Percentiles rank a stretch among this genome's conserved stretches.
These are phyloP conservation scores for Caloboletus inedulis DNA, from an alignment of 1,284 basidiomycete genomes.

Conservation along the genomic window DNA sequence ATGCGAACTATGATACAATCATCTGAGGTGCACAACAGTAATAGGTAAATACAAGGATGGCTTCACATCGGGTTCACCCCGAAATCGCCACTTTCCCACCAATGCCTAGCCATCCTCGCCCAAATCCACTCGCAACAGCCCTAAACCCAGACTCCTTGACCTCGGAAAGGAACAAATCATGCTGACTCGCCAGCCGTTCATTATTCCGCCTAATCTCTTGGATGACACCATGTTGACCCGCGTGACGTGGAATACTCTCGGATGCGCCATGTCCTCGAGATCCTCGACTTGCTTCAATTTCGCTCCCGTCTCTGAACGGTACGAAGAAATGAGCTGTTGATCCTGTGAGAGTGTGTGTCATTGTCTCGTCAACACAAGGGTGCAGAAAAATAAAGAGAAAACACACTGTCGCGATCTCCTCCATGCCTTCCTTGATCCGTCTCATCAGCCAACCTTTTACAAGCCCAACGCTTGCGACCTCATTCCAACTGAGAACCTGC, in stretches of 20 bases:
- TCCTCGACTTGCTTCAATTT: slow-evolving; percentile 82
- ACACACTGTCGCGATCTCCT: slow-evolving; percentile 83
- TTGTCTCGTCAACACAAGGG: background rate
- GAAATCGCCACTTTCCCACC: background rate
- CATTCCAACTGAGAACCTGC: slow-evolving; percentile 83
- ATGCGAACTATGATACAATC: background rate
- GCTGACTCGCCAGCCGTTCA: slow-evolving; percentile 76
- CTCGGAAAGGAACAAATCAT: slow-evolving; percentile 85
- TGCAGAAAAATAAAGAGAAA: slow-evolving; percentile 9
- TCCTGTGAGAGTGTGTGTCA: slow-evolving; percentile 59
- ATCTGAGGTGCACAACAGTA: background rate
- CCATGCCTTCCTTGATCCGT: slow-evolving; percentile 69
- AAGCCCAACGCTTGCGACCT: slow-evolving; percentile 84
- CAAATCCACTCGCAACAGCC: slow-evolving; percentile 78
- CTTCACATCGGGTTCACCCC: background rate
- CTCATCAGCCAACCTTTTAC: slow-evolving; percentile 87
- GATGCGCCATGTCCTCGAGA: slow-evolving; percentile 71
- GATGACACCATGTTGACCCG: slow-evolving; percentile 83
- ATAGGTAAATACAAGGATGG: background rate
- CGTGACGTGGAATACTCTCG: slow-evolving; percentile 91
- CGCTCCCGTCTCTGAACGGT: slow-evolving; percentile 78
- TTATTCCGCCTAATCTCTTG: slow-evolving; percentile 86
- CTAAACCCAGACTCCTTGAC: slow-evolving; percentile 83
- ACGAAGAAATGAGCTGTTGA: slow-evolving; percentile 78
- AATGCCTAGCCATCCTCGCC: slow-evolving; percentile 66